Evolutionary conservation across 768 basidiomycete species (phyloP).

Genomic region (Xerocomus brunneocitrinus): DNA sequence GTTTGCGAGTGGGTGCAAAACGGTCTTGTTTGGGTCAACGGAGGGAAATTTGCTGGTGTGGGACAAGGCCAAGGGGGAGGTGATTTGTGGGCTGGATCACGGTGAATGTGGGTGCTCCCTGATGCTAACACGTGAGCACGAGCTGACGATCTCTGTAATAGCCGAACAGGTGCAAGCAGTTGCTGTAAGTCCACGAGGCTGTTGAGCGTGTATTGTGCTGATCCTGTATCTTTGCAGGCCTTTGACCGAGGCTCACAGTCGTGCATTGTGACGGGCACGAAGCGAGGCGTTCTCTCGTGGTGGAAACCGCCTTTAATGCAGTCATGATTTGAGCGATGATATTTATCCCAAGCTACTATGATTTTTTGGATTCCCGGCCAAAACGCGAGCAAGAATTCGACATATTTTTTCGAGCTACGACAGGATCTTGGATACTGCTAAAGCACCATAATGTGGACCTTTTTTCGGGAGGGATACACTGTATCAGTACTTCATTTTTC

Average conservation of each 20-base stretch:
- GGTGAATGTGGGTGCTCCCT: slow-evolving; percentile 44
- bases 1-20: slow-evolving; percentile 50
- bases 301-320: slow-evolving; percentile 39
- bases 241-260: slow-evolving; percentile 40
- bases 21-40: slow-evolving; percentile 52
- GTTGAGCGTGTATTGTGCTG: slow-evolving; percentile 22
- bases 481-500: slow-evolving; percentile 29
- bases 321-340: slow-evolving; percentile 26
- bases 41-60: slow-evolving; percentile 58
- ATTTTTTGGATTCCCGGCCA: slow-evolving; percentile 11
- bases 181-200: slow-evolving; percentile 25
- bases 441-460: slow-evolving; percentile 26
- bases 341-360: neutral
- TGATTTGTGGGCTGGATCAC: slow-evolving; percentile 60
- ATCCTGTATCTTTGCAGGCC: slow-evolving; percentile 29
- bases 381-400: neutral
- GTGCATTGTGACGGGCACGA: slow-evolving; percentile 55
- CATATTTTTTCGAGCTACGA: slow-evolving; percentile 13
- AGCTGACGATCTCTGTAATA: slow-evolving; percentile 14
- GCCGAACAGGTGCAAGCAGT: slow-evolving; percentile 33
- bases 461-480: slow-evolving; percentile 18
- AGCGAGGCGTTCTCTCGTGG: slow-evolving; percentile 52
- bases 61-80: slow-evolving; percentile 50
- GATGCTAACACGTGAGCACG: neutral
- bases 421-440: slow-evolving; percentile 30